Evolutionary conservation across 345 rosid genomes (phyloP), one percentile per base, ranked within the genome.

Genomic region (Murraya paniculata): DNA sequence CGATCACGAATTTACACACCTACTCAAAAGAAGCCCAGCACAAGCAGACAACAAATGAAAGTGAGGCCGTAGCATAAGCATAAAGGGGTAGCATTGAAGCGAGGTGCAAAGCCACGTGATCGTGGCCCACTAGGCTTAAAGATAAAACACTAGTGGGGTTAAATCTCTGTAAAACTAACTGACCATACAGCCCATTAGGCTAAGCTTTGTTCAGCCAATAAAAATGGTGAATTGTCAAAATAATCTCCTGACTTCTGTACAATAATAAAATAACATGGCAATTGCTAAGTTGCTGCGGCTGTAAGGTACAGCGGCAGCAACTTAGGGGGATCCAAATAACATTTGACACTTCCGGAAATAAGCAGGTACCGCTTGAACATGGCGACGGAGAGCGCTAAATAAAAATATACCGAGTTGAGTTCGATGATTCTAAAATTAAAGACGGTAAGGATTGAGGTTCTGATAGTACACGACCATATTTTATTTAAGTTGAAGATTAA

Each of bases 71-170:
- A 2, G 14, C 16, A 0, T 0, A 11, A 2, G 16, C 16, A 41
- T 10, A 1, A 1, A 35, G 7, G 7, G 7, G 0, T 35, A 5
- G 33, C 21, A 31, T 76, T 24, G 35, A 21, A 10, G 3, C 16
- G 4, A 11, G 69, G 60, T 67, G 69, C 84, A 68, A 77, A 50
- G 64, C 67, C 84, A 77, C 81, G 71, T 67, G 74, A 74, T 19
- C 0, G 6, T 62, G 14, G 68, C 14, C 70, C 31, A 9, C 16
- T 48, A 48, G 53, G 8, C 6, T 25, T 5, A 4, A 28, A 48
- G 5, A 27, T 45, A 16, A 2, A 62, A 28, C 6, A 11, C 31
- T 41, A 14, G 77, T 41, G 5, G 16, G 50, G 50, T 1, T 13
- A 13, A 0, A 3, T 13, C 1, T 13, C 50, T 4, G 50, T 4